phyloP scores from a whole-genome alignment of 441 rosid species.

The Pelargonium cotyledonis region DNA sequence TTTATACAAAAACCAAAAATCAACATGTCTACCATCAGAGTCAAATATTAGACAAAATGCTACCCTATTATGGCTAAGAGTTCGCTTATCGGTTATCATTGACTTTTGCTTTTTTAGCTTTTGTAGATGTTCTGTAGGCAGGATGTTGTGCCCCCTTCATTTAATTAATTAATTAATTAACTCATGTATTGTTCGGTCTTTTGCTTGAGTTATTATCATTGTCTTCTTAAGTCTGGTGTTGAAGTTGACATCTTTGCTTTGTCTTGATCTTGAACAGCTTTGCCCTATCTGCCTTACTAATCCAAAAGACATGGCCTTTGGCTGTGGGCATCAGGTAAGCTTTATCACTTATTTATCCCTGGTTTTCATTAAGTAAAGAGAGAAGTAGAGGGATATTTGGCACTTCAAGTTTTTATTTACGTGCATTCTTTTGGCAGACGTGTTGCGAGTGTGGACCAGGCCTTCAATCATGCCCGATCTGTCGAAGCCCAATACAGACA shows the following conservation, averaged over 20 bases:
- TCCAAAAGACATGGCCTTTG: conserved; percentile 57
- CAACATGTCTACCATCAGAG: no score
- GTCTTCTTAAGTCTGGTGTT: background rate
- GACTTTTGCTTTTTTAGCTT: no score
- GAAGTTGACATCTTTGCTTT: background rate
- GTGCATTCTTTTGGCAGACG: conserved; percentile 34
- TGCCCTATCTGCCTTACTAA: conserved; percentile 58
- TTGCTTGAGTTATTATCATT: no score
- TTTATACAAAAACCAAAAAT: no score
- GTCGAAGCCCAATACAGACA: conserved; percentile 54
- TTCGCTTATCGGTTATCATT: no score
- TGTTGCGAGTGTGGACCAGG: conserved; percentile 59
- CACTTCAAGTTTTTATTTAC: background rate
- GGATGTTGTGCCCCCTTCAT: no score
- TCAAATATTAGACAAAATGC: no score
- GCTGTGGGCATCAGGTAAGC: conserved; percentile 65
- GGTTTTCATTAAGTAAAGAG: background rate
- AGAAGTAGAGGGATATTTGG: background rate
- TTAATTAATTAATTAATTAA: no score
- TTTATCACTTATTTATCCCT: background rate
- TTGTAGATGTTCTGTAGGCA: no score
- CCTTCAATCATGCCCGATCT: conserved; percentile 54
- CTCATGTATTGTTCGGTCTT: no score
- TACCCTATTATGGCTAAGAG: no score
- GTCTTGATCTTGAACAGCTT: conserved; percentile 33